Conservation (phyloP, 768 basidiomycete species). For the Russula sp. region DNA sequence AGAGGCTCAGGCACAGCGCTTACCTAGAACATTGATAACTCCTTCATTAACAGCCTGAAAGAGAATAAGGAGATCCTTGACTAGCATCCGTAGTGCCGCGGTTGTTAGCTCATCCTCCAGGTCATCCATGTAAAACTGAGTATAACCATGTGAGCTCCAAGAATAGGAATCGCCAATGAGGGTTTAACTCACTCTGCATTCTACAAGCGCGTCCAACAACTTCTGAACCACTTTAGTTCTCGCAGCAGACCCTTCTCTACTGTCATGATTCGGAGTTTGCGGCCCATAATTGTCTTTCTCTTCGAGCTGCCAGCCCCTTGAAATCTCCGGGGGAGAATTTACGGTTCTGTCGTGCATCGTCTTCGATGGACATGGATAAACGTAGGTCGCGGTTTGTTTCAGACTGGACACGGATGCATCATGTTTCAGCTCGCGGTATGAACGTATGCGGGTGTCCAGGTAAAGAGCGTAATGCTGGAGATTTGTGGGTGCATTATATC, state of each 20-base stretch:
- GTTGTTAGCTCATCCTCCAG: constrained; percentile 89
- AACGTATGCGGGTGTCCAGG: constrained; percentile 81
- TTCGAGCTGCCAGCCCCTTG: constrained; percentile 34
- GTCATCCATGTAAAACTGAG: constrained; percentile 89
- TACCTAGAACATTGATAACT: constrained; percentile 76
- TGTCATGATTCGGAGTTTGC: constrained; percentile 85
- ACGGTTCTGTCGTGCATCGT: constrained; percentile 39
- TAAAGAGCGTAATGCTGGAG: constrained; percentile 85
- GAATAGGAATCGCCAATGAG: background rate
- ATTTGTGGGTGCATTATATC: constrained; percentile 83
- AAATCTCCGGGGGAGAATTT: constrained; percentile 26
- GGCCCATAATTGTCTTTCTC: constrained; percentile 75
- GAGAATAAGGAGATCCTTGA: constrained; percentile 94
- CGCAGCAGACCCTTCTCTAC: constrained; percentile 94
- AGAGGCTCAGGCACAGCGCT: constrained; percentile 39
- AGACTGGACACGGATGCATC: constrained; percentile 89
- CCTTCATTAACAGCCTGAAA: constrained; percentile 98
- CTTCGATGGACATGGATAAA: constrained; percentile 59
- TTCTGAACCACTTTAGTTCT: constrained; percentile 89
- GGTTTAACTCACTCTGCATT: constrained; percentile 62
- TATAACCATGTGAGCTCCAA: constrained; percentile 9
- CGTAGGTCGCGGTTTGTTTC: constrained; percentile 88
- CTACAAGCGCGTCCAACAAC: constrained; percentile 84
- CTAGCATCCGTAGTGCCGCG: constrained; percentile 85
- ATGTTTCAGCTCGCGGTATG: constrained; percentile 88